Evolutionary conservation across 1,284 basidiomycete species (phyloP).

Genomic region (Ceratobasidium sp.): DNA sequence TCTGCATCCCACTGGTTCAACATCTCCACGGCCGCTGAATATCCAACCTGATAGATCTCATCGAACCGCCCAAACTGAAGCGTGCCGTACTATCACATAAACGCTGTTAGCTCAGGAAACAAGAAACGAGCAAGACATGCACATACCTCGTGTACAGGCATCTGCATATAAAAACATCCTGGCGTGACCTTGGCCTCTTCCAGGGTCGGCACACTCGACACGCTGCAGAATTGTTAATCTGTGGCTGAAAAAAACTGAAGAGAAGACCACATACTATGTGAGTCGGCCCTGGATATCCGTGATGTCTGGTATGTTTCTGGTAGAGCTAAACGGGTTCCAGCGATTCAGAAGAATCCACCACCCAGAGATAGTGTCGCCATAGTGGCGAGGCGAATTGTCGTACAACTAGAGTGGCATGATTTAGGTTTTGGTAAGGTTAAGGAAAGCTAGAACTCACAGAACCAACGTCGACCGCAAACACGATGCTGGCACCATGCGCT

Average conservation of each 20-base stretch:
- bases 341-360: constrained; percentile 96
- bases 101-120: constrained; percentile 44
- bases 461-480: constrained; percentile 97
- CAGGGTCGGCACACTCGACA: constrained; percentile 92
- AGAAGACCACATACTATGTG: constrained; percentile 77
- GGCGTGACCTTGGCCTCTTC: constrained; percentile 92
- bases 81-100: constrained; percentile 67
- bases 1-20: constrained; percentile 83
- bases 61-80: constrained; percentile 82
- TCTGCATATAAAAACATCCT: constrained; percentile 89
- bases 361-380: constrained; percentile 94
- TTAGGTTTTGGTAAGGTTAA: constrained; percentile 1
- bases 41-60: constrained; percentile 85
- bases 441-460: constrained; percentile 61
- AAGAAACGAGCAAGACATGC: constrained; percentile 9
- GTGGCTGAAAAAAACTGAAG: background rate
- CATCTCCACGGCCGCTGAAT: constrained; percentile 74
- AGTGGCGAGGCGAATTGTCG: constrained; percentile 93
- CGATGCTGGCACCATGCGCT: constrained; percentile 86
- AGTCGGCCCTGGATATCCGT: constrained; percentile 96
- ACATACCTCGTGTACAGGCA: constrained; percentile 89
- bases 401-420: constrained; percentile 65
- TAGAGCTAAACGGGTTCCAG: constrained; percentile 89
- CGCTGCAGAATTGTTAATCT: constrained; percentile 60
- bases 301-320: constrained; percentile 85